phyloP scores from a whole-genome alignment of 148 eudicot species.

The Rhododendron ovatum region DNA sequence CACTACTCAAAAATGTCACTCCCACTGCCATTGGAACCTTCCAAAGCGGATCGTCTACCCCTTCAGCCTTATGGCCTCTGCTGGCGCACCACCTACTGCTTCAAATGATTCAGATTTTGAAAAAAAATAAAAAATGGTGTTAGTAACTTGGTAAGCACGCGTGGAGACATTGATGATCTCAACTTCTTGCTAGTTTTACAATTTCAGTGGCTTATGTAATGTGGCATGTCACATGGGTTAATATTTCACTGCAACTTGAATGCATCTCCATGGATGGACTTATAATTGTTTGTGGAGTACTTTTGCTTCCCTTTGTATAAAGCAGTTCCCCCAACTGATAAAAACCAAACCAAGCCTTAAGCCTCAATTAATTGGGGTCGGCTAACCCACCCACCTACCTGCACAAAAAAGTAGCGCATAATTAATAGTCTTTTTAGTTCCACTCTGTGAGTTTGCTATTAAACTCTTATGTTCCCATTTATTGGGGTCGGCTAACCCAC shows the following conservation, averaged over 20 bases:
- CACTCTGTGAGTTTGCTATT: slow-evolving; percentile 5
- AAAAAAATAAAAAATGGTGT: neutral
- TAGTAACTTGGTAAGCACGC: neutral
- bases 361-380: neutral
- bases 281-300: neutral
- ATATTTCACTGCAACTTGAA: slow-evolving; percentile 3
- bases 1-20: neutral
- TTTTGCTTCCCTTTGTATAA: neutral
- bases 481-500: neutral
- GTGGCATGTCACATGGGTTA: slow-evolving; percentile 6
- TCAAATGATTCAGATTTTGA: neutral
- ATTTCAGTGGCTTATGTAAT: neutral
- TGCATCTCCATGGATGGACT: neutral
- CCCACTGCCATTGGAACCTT: neutral
- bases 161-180: neutral
- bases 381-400: neutral
- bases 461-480: neutral
- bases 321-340: neutral
- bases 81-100: neutral
- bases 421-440: neutral
- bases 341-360: too few relatives aligned
- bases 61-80: neutral
- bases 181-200: neutral
- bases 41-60: neutral
- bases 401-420: neutral